A percentile compares a stretch with the other conserved stretches of the same genome.
phyloP scores from a whole-genome alignment of 2,329 filamentous ascomycete genomes.

The Fusarium clavum region DNA sequence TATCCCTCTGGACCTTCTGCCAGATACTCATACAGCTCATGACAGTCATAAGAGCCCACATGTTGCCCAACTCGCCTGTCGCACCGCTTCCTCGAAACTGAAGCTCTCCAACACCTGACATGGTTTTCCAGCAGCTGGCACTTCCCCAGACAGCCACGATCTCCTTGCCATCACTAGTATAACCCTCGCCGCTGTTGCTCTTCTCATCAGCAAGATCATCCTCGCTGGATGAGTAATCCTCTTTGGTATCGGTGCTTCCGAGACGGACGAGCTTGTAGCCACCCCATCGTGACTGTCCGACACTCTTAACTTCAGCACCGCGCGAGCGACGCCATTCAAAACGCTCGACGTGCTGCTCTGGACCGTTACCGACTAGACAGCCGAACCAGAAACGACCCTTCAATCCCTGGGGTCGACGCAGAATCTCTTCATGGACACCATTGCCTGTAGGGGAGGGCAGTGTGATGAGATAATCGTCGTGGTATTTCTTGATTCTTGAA shows the following conservation, averaged over 20 bases:
- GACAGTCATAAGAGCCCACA: constrained; percentile 43
- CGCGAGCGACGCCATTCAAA: constrained; percentile 44
- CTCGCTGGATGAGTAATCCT: constrained; percentile 17
- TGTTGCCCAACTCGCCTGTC: constrained; percentile 42
- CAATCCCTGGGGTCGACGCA: constrained; percentile 18
- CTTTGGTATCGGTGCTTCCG: constrained; percentile 14
- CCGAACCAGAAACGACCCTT: constrained; percentile 40
- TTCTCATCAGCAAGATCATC: constrained; percentile 6
- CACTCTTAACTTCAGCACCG: constrained; percentile 37
- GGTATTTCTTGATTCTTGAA: not conserved
- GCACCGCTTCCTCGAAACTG: constrained; percentile 44
- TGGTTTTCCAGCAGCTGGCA: constrained; percentile 23
- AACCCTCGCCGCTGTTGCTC: constrained; percentile 24
- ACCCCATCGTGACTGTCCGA: constrained; percentile 28
- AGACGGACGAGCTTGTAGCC: constrained; percentile 46
- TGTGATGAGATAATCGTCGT: constrained; percentile 26
- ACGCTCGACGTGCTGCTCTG: constrained; percentile 16
- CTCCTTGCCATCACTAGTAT: constrained; percentile 42
- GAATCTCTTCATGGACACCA: constrained; percentile 18
- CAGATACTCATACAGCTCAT: constrained; percentile 46
- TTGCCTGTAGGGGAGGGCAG: constrained; percentile 18
- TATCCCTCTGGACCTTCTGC: constrained; percentile 26
- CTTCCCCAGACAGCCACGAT: constrained; percentile 42
- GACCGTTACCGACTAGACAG: constrained; percentile 31
- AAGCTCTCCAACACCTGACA: constrained; percentile 41